Conservation (phyloP, 2,329 filamentous ascomycete genomes). For the Nothopassalora personata region DNA sequence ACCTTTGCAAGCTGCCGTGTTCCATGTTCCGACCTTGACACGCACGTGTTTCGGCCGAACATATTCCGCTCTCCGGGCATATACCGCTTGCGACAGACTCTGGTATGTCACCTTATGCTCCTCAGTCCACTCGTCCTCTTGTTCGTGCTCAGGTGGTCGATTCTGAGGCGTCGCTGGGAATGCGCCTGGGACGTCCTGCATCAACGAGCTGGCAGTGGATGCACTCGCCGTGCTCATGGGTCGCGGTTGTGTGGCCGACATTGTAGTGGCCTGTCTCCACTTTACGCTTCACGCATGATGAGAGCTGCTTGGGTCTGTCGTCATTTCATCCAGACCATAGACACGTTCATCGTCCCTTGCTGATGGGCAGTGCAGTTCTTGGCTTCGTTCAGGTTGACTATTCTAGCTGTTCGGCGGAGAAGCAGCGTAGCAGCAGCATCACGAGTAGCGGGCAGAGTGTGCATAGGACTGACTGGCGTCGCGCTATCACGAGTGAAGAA, state of each 20-base stretch:
- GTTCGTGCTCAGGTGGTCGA: slow-evolving; percentile 23
- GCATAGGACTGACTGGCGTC: no score
- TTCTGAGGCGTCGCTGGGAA: slow-evolving; percentile 34
- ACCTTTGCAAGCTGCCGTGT: slow-evolving; percentile 77
- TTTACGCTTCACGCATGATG: background rate
- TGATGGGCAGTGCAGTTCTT: background rate
- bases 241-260: slow-evolving; percentile 10
- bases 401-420: background rate
- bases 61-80: slow-evolving; percentile 73
- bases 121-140: slow-evolving; percentile 17
- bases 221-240: slow-evolving; percentile 20
- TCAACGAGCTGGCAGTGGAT: slow-evolving; percentile 31
- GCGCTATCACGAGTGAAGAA: background rate
- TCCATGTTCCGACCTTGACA: slow-evolving; percentile 93
- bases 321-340: background rate
- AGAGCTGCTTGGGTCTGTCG: background rate
- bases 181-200: slow-evolving; percentile 46
- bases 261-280: slow-evolving; percentile 4
- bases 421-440: background rate
- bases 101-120: slow-evolving; percentile 18
- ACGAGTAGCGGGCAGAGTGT: background rate
- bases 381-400: background rate
- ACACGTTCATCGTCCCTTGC: background rate
- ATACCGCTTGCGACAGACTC: slow-evolving; percentile 54
- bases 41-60: slow-evolving; percentile 67